phyloP scores from a whole-genome alignment of 805 yeast genomes.

The Metschnikowia gruessii region DNA sequence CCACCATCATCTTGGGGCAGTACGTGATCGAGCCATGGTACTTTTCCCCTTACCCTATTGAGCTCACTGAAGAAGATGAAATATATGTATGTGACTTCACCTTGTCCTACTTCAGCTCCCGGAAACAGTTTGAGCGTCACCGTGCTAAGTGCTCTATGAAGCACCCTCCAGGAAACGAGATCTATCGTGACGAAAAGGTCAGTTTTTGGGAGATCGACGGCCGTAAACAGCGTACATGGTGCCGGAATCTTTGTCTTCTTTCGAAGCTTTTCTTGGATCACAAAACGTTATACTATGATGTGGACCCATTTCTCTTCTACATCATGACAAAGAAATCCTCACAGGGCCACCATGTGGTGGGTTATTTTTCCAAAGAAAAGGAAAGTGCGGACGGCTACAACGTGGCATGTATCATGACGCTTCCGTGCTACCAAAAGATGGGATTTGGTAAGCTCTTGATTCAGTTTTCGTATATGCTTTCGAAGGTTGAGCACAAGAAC shows the following conservation, averaged over 20 bases:
- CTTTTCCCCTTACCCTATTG: slow-evolving; percentile 95
- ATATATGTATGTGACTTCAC: slow-evolving; percentile 91
- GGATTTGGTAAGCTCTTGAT: slow-evolving; percentile 92
- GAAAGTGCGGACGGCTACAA: slow-evolving; percentile 94
- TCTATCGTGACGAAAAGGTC: slow-evolving; percentile 87
- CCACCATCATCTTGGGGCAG: slow-evolving; percentile 78
- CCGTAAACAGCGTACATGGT: slow-evolving; percentile 93
- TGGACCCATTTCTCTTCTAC: slow-evolving; percentile 94
- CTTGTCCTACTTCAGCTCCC: slow-evolving; percentile 80
- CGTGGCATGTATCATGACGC: slow-evolving; percentile 92
- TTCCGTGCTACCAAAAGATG: slow-evolving; percentile 94
- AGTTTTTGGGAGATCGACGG: slow-evolving; percentile 98
- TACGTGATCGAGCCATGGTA: slow-evolving; percentile 98
- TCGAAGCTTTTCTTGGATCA: slow-evolving; percentile 91
- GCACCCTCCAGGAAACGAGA: slow-evolving; percentile 99
- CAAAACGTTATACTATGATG: slow-evolving; percentile 94
- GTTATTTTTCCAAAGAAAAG: slow-evolving; percentile 95
- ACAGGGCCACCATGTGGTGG: slow-evolving; percentile 92
- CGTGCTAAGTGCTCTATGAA: slow-evolving; percentile 81
- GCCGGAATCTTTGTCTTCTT: slow-evolving; percentile 89
- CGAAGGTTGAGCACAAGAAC: slow-evolving; percentile 81
- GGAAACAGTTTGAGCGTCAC: slow-evolving; percentile 89
- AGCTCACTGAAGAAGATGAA: slow-evolving; percentile 86
- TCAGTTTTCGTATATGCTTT: slow-evolving; percentile 88
- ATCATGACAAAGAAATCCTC: slow-evolving; percentile 92